phyloP scores from a whole-genome alignment of 768 basidiomycete genomes.

The Serendipita vermifera region DNA sequence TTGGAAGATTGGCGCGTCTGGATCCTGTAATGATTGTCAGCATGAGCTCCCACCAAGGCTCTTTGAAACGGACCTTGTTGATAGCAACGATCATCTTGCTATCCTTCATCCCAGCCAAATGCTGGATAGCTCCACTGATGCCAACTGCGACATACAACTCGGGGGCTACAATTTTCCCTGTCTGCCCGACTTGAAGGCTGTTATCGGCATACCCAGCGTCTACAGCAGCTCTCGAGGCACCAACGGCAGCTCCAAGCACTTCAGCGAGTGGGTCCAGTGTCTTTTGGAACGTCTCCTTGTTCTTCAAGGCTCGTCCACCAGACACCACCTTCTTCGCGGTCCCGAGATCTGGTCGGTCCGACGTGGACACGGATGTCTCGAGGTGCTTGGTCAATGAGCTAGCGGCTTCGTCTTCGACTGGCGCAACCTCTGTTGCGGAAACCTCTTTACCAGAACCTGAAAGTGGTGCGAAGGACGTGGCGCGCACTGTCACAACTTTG shows the following conservation, averaged over 20 bases:
- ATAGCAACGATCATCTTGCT: conserved; percentile 96
- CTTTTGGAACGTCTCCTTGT: conserved; percentile 78
- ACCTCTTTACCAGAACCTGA: conserved; percentile 31
- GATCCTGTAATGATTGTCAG: conserved; percentile 42
- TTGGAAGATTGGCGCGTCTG: conserved; percentile 98
- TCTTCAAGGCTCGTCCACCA: conserved; percentile 90
- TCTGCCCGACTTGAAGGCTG: conserved; percentile 97
- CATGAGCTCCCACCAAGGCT: conserved; percentile 12
- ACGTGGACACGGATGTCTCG: conserved; percentile 67
- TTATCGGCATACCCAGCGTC: conserved; percentile 98
- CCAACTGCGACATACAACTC: conserved; percentile 93
- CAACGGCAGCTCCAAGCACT: conserved; percentile 84
- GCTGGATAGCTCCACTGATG: conserved; percentile 97
- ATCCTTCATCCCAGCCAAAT: conserved; percentile 98
- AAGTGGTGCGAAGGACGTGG: conserved; percentile 56
- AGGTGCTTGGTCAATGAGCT: conserved; percentile 47
- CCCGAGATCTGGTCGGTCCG: conserved; percentile 85
- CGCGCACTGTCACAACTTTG: conserved; percentile 92
- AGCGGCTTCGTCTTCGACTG: conserved; percentile 51
- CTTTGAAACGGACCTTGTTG: conserved; percentile 58
- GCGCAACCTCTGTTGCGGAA: conserved; percentile 44
- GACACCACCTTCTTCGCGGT: conserved; percentile 82
- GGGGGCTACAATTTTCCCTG: conserved; percentile 95
- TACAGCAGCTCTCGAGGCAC: conserved; percentile 95
- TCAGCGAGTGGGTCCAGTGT: conserved; percentile 89